A percentile compares a stretch with the other conserved stretches of the same genome.
phyloP scores from a whole-genome alignment of 2,329 filamentous ascomycete species.

The Hypocrella siamensis region DNA sequence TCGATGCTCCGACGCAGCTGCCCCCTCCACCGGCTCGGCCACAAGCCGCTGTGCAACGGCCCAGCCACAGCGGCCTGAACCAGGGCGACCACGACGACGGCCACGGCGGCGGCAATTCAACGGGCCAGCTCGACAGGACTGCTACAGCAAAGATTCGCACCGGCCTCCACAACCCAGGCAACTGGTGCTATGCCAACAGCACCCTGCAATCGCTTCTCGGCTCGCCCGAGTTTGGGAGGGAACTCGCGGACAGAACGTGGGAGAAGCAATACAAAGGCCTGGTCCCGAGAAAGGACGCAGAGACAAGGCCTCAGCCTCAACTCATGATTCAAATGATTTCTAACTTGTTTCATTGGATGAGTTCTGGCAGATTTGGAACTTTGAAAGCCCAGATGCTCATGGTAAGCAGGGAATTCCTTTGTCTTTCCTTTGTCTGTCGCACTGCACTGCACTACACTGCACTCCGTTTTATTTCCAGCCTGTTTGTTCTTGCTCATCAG shows the following conservation, averaged over 20 bases:
- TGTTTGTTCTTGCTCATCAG: too few species aligned
- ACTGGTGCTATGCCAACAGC: slow-evolving; percentile 89
- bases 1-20: slow-evolving; percentile 29
- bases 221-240: slow-evolving; percentile 50
- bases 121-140: slow-evolving; percentile 22
- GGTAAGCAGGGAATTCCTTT: too few species aligned
- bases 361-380: slow-evolving; percentile 28
- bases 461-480: too few species aligned
- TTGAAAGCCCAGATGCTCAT: slow-evolving; percentile 42
- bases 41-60: slow-evolving; percentile 49
- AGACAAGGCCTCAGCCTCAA: slow-evolving; percentile 36
- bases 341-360: slow-evolving; percentile 42
- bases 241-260: slow-evolving; percentile 45
- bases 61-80: slow-evolving; percentile 65
- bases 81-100: slow-evolving; percentile 20
- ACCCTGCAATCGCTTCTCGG: slow-evolving; percentile 70
- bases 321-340: slow-evolving; percentile 44
- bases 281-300: slow-evolving; percentile 46
- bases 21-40: slow-evolving; percentile 47
- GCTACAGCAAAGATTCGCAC: slow-evolving; percentile 29
- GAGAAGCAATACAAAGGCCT: slow-evolving; percentile 41
- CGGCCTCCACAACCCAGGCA: slow-evolving; percentile 65
- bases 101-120: slow-evolving; percentile 17
- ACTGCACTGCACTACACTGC: too few species aligned
- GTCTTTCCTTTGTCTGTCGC: not conserved